Evolutionary conservation across 129 eudicot genomes (phyloP), one percentile per base, ranked within the genome.

Genomic region (Oenanthe sinensis): DNA sequence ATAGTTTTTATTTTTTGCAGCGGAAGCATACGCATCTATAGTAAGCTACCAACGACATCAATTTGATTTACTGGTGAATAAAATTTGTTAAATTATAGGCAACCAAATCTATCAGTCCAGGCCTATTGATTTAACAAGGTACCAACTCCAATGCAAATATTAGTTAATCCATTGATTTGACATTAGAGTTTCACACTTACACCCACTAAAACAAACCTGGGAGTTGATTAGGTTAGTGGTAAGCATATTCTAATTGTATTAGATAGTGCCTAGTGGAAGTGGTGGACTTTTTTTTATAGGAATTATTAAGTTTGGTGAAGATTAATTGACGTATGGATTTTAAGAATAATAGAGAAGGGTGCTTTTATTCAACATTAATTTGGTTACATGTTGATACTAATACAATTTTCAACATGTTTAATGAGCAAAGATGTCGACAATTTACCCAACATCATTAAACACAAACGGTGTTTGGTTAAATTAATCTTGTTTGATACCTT

Each of bases 131-230:
- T 28, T 20, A 54, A 54, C 63, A 54, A 22, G 63, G 10, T 54
- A 54, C 30, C 10, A 58, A n/a, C 30, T 65, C 71, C 71, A 7
- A 65, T 28, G 37, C 39, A 28, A 28, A 28, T 67, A 43, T 3
- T 26, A 65, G 67, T n/a, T 58, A 65, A 28, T 30, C 22, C 12
- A n/a, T 13, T 13, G 42, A 26, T 12, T 26, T 26, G 42, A 67
- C 42, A 67, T 33, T 28, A 3, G 40, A 65, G 36, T 33, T 39
- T 5, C 42, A 37, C 4, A 4, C 11, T 65, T 65, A 11, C 71
- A 30, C 72, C 72, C 72, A 67, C 72, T 67, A 67, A 65, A 15
- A 67, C 72, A 13, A 30, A 67, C 72, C 68, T 60, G 33, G n/a
- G 26, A 24, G 68, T 39, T 4, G 42, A 39, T 30, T 22, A 73